Evolutionary conservation across 371 early-diverging fungal species (phyloP).

Genomic region (Rhizopus arrhizus): DNA sequence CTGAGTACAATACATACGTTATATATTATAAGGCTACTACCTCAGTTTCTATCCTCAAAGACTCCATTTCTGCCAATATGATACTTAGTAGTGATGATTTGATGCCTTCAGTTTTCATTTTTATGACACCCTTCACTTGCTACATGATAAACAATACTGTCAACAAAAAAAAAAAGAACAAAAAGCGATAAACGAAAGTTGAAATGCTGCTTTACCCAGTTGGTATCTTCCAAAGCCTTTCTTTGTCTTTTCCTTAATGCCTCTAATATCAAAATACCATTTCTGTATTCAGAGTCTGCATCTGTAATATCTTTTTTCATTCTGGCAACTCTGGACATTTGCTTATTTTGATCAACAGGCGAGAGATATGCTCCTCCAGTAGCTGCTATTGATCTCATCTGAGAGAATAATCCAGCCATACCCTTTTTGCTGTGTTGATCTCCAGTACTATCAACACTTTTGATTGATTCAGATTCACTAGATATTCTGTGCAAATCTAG

Average conservation of each 20-base stretch:
- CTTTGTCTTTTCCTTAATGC: constrained; percentile 50
- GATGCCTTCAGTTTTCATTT: constrained; percentile 24
- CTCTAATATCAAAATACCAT: constrained; percentile 54
- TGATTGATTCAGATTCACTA: constrained; percentile 2
- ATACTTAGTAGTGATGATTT: constrained; percentile 17
- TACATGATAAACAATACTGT: neutral
- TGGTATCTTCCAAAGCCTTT: constrained; percentile 35
- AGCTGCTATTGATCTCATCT: constrained; percentile 40
- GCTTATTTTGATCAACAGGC: constrained; percentile 41
- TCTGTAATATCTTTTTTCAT: constrained; percentile 59
- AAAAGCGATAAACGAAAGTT: too few species aligned
- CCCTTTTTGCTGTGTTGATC: constrained; percentile 31
- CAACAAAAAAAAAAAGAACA: too few species aligned
- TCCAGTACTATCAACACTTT: neutral
- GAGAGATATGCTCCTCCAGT: constrained; percentile 9
- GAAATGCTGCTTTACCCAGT: constrained; percentile 31
- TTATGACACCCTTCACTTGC: constrained; percentile 25
- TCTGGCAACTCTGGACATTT: constrained; percentile 48
- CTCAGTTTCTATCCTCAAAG: constrained; percentile 20
- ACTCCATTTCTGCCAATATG: constrained; percentile 21
- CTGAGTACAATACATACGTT: too few species aligned
- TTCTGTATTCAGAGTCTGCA: constrained; percentile 60
- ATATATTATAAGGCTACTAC: constrained; percentile 18
- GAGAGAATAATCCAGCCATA: constrained; percentile 45
- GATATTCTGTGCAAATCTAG: constrained; percentile 4